phyloP scores from a whole-genome alignment of 2,329 filamentous ascomycete genomes.

The Pseudogymnoascus sp. region DNA sequence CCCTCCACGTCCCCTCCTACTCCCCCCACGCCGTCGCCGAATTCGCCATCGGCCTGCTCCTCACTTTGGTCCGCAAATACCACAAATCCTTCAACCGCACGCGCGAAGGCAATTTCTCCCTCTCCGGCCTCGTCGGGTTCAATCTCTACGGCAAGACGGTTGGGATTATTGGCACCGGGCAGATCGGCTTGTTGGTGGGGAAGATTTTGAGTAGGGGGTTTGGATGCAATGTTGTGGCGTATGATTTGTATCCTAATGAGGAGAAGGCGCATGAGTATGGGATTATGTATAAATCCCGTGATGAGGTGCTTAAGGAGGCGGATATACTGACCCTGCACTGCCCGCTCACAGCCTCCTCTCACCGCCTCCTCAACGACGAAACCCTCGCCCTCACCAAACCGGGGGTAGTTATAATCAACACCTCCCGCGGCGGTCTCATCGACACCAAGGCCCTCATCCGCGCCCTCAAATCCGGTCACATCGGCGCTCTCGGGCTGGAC shows the following conservation, averaged over 20 bases:
- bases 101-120: conserved; percentile 59
- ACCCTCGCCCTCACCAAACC: conserved; percentile 35
- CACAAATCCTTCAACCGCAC: conserved; percentile 62
- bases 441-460: conserved; percentile 51
- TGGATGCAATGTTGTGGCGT: conserved; percentile 53
- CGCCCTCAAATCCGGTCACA: conserved; percentile 50
- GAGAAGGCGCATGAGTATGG: neutral
- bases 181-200: conserved; percentile 55
- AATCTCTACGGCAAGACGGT: conserved; percentile 59
- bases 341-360: conserved; percentile 42
- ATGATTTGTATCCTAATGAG: conserved; percentile 33
- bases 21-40: conserved; percentile 63
- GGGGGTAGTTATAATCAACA: conserved; percentile 42
- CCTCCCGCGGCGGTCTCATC: conserved; percentile 57
- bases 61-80: conserved; percentile 59
- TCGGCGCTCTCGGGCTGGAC: conserved; percentile 57
- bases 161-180: conserved; percentile 56
- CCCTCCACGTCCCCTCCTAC: conserved; percentile 60
- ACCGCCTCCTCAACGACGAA: conserved; percentile 43
- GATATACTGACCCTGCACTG: neutral
- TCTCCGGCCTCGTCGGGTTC: conserved; percentile 54
- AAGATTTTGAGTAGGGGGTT: conserved; percentile 53
- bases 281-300: neutral
- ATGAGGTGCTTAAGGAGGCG: neutral
- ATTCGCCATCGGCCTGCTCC: conserved; percentile 58